Percentiles rank a stretch among this genome's conserved stretches.
Conservation (phyloP, 73 alveolate species). For the Breviolum minutum region DNA sequence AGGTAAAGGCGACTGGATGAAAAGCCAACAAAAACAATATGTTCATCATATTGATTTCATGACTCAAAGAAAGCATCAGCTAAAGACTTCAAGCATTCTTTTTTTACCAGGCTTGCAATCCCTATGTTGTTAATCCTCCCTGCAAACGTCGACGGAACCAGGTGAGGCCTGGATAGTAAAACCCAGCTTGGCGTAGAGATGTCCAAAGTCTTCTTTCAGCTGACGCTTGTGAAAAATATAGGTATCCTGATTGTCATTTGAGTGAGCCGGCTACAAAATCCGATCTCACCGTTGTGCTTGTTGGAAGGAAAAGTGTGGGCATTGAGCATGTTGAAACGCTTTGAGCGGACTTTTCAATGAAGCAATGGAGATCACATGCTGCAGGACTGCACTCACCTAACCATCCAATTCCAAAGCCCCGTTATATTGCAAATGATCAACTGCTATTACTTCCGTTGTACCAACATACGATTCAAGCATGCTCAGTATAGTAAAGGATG, state of each 20-base stretch:
- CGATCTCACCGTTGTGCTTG: background rate
- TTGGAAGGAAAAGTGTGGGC: background rate
- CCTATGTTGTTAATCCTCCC: background rate
- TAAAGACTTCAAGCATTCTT: no score
- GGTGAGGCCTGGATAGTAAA: conserved; percentile 33
- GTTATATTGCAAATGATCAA: background rate
- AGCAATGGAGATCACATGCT: background rate
- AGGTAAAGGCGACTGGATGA: no score
- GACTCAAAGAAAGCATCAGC: no score
- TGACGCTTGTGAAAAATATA: conserved; percentile 88
- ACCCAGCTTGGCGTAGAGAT: conserved; percentile 85
- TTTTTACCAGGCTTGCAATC: no score
- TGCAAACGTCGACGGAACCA: no score
- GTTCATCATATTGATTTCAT: no score
- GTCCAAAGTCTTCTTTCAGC: conserved; percentile 90
- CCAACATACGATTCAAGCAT: no score
- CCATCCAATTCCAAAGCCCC: background rate
- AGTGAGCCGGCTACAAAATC: background rate
- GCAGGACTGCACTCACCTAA: background rate
- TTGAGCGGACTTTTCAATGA: background rate
- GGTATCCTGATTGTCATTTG: background rate
- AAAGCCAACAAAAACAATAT: no score
- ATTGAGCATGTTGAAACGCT: background rate
- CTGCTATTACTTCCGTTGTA: no score
- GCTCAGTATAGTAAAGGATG: no score